A percentile compares a stretch with the other conserved stretches of the same genome.
These are phyloP conservation scores for Pugionium cornutum DNA, from an alignment of 345 rosid genomes.

Conservation along the genomic window DNA sequence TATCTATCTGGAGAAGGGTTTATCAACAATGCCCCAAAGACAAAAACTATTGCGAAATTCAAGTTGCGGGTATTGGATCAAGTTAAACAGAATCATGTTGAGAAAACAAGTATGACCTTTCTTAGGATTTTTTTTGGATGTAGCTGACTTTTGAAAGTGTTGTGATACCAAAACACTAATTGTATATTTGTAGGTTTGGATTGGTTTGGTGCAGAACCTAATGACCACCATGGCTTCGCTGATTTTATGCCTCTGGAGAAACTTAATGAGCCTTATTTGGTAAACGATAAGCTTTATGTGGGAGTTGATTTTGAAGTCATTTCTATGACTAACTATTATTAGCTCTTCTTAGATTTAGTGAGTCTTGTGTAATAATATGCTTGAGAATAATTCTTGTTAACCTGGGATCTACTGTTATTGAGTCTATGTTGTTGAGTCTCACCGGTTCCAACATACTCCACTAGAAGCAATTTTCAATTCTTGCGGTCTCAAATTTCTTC, in stretches of 20 bases:
- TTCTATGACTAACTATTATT: constrained; percentile 13
- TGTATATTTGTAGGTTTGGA: neutral
- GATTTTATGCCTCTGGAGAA: constrained; percentile 28
- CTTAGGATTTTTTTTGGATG: too few relatives aligned
- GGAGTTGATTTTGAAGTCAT: constrained; percentile 37
- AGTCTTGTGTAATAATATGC: too few relatives aligned
- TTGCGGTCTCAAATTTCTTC: too few relatives aligned
- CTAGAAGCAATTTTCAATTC: too few relatives aligned
- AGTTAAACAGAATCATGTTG: constrained; percentile 7
- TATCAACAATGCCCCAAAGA: constrained; percentile 11
- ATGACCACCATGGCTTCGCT: neutral
- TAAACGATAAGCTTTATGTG: constrained; percentile 21
- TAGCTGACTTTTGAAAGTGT: too few relatives aligned
- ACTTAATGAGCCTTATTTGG: constrained; percentile 32
- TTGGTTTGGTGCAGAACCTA: neutral
- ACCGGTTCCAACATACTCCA: too few relatives aligned
- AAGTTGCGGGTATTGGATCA: constrained; percentile 31
- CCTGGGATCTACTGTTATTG: too few relatives aligned
- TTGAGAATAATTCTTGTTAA: too few relatives aligned
- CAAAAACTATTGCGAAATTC: constrained; percentile 1
- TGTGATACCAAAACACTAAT: too few relatives aligned
- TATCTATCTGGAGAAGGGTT: constrained; percentile 21
- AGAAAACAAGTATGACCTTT: constrained; percentile 21
- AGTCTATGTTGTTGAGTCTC: too few relatives aligned
- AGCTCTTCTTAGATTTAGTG: too few relatives aligned